Evolutionary conservation across 2,329 filamentous ascomycete genomes (phyloP).

Genomic region (Diplodia mutila): DNA sequence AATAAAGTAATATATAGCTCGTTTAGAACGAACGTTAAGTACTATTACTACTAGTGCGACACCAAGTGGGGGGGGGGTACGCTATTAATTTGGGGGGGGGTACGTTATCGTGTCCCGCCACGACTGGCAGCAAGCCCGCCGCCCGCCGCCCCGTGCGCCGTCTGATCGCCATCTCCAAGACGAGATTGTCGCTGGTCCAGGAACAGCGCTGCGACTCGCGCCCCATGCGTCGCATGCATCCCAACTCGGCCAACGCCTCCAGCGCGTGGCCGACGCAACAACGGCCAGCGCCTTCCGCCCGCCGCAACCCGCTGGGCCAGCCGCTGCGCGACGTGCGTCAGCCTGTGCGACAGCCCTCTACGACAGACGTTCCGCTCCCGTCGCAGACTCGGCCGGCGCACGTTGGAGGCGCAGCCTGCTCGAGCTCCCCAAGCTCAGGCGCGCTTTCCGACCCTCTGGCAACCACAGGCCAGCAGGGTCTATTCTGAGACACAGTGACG

Average conservation of each 20-base stretch:
- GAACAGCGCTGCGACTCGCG: slow-evolving; percentile 7
- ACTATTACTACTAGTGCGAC: no score
- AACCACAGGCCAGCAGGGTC: background rate
- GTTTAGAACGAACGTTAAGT: no score
- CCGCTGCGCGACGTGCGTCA: slow-evolving; percentile 1
- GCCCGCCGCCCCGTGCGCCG: background rate
- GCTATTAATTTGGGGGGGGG: no score
- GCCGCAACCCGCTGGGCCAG: background rate
- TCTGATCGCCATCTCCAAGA: slow-evolving; percentile 21
- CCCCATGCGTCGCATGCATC: slow-evolving; percentile 10
- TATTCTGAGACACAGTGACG: slow-evolving; percentile 22
- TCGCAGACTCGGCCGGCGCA: background rate
- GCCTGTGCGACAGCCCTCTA: background rate
- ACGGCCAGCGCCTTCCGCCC: background rate
- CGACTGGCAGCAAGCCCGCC: background rate
- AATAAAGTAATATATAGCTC: no score
- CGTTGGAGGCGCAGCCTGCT: background rate
- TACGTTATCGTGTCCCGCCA: no score
- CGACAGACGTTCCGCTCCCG: background rate
- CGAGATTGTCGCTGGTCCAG: slow-evolving; percentile 13
- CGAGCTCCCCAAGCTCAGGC: background rate
- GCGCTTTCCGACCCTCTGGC: slow-evolving; percentile 9
- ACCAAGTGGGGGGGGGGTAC: no score
- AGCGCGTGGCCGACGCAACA: background rate
- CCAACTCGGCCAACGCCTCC: background rate